These are phyloP conservation scores for Nigrospora osmanthi DNA, from an alignment of 2,329 filamentous ascomycete species.

Conservation along the genomic window DNA sequence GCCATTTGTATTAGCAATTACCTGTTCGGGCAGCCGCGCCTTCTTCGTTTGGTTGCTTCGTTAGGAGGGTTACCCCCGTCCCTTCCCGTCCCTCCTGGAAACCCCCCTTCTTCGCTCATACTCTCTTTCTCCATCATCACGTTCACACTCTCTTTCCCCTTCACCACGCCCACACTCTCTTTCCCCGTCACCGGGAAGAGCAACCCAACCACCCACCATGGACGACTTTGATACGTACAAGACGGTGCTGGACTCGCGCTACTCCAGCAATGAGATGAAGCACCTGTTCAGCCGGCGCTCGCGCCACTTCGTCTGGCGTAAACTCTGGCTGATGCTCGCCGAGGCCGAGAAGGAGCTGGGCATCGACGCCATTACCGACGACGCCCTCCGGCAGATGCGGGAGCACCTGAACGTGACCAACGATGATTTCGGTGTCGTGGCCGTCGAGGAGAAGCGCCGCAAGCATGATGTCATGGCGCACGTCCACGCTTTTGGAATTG, in stretches of 20 bases:
- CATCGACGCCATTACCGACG: conserved; percentile 58
- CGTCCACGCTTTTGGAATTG: conserved; percentile 67
- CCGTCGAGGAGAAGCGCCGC: conserved; percentile 67
- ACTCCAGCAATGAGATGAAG: conserved; percentile 52
- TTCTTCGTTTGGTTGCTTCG: too few species aligned
- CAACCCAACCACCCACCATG: too few species aligned
- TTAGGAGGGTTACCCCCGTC: too few species aligned
- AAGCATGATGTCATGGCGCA: conserved; percentile 59
- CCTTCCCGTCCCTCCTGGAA: too few species aligned
- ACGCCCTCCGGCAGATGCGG: conserved; percentile 71
- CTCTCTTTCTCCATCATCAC: too few species aligned
- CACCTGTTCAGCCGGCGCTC: conserved; percentile 72
- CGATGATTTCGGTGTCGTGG: conserved; percentile 66
- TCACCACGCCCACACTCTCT: too few species aligned
- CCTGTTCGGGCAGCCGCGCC: too few species aligned
- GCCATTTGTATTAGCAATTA: too few species aligned
- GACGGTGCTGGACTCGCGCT: conserved; percentile 7
- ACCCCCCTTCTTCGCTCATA: too few species aligned
- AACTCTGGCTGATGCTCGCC: conserved; percentile 79
- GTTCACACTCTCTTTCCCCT: too few species aligned
- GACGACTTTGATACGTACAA: conserved; percentile 6
- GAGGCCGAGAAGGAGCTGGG: conserved; percentile 77
- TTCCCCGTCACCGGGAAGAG: too few species aligned
- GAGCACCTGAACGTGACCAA: conserved; percentile 67
- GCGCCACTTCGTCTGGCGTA: conserved; percentile 71